These are phyloP conservation scores for Annulohypoxylon bovei DNA, from an alignment of 495 filamentous ascomycete species.

Conservation along the genomic window DNA sequence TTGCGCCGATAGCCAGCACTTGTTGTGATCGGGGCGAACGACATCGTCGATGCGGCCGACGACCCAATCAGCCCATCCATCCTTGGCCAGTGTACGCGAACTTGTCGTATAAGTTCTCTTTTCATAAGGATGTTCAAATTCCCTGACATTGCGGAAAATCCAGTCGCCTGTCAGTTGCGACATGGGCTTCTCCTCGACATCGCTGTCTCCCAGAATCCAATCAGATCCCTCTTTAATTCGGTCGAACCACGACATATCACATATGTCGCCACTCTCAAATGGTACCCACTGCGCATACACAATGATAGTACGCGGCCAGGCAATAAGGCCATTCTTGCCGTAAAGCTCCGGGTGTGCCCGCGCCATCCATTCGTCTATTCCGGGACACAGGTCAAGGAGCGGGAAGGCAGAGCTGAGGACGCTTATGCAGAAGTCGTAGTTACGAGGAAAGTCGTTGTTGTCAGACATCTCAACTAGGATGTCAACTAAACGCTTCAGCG, in stretches of 20 bases:
- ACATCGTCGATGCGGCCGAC: slow-evolving; percentile 48
- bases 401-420: slow-evolving; percentile 51
- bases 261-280: slow-evolving; percentile 44
- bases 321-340: slow-evolving; percentile 44
- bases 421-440: slow-evolving; percentile 56
- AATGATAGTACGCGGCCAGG: slow-evolving; percentile 49
- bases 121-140: slow-evolving; percentile 53
- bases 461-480: slow-evolving; percentile 54
- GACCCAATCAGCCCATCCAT: slow-evolving; percentile 51
- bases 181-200: slow-evolving; percentile 49
- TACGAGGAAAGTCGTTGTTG: slow-evolving; percentile 51
- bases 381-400: slow-evolving; percentile 46
- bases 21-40: slow-evolving; percentile 45
- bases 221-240: slow-evolving; percentile 46
- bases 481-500: slow-evolving; percentile 46
- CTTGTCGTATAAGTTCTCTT: slow-evolving; percentile 52
- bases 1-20: slow-evolving; percentile 51
- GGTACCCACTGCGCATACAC: slow-evolving; percentile 58
- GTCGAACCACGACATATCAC: slow-evolving; percentile 51
- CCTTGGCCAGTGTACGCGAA: slow-evolving; percentile 46
- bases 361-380: slow-evolving; percentile 45
- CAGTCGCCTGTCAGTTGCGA: slow-evolving; percentile 51
- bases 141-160: slow-evolving; percentile 51
- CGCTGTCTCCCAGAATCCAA: slow-evolving; percentile 34
- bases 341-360: slow-evolving; percentile 47